Evolutionary conservation across 2,329 filamentous ascomycete genomes (phyloP).

Genomic region (Fonsecaea erecta): DNA sequence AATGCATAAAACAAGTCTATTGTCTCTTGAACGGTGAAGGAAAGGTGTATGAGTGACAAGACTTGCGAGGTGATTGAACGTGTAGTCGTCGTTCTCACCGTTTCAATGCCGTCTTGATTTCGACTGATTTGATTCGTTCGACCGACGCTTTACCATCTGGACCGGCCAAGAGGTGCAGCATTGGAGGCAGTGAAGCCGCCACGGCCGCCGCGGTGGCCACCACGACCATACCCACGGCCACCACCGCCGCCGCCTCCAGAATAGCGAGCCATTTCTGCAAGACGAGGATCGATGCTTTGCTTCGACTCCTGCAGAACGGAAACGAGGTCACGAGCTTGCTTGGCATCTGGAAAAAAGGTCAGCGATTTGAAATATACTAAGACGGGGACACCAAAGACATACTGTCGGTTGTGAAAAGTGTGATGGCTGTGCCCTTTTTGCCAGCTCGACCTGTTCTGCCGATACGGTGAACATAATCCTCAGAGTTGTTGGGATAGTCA

Average conservation of each 20-base stretch:
- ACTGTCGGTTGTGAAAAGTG: slow-evolving; percentile 99
- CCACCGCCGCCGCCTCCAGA: slow-evolving; percentile 81
- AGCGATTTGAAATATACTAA: slow-evolving; percentile 10
- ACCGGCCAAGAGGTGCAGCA: slow-evolving; percentile 60
- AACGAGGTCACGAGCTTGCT: slow-evolving; percentile 96
- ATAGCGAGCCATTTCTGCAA: slow-evolving; percentile 94
- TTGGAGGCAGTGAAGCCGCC: slow-evolving; percentile 63
- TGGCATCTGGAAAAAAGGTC: slow-evolving; percentile 65
- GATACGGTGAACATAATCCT: slow-evolving; percentile 72
- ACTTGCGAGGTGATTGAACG: slow-evolving; percentile 5
- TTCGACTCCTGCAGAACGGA: slow-evolving; percentile 92
- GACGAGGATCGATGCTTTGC: slow-evolving; percentile 94
- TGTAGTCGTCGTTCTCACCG: background rate
- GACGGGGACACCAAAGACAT: slow-evolving; percentile 51
- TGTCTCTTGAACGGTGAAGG: background rate
- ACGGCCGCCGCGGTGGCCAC: slow-evolving; percentile 63
- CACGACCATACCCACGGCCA: slow-evolving; percentile 69
- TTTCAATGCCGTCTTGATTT: background rate
- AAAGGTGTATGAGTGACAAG: slow-evolving; percentile 8
- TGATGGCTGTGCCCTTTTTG: slow-evolving; percentile 93
- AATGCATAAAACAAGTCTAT: slow-evolving; percentile 15
- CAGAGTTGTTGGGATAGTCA: slow-evolving; percentile 95
- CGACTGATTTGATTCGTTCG: slow-evolving; percentile 11
- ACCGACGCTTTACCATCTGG: slow-evolving; percentile 57
- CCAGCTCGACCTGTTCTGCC: slow-evolving; percentile 74